phyloP scores from a whole-genome alignment of 106 monocot species.

The Dioscorea alata region DNA sequence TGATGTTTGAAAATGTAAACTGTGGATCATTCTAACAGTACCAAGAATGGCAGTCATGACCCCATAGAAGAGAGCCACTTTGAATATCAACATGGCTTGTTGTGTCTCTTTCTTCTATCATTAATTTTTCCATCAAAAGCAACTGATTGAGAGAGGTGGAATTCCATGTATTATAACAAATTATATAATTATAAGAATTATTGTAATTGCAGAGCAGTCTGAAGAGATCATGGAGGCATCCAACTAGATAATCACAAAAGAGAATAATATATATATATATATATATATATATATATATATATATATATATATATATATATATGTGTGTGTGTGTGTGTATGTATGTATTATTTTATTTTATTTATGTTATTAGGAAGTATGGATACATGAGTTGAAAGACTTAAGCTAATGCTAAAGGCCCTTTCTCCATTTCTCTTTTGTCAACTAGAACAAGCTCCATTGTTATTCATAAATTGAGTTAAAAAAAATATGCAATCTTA shows the following conservation, averaged over 20 bases:
- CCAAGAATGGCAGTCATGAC: neutral
- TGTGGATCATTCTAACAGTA: neutral
- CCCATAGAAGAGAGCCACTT: neutral
- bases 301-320: too few species aligned
- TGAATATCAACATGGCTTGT: neutral
- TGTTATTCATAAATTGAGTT: too few species aligned
- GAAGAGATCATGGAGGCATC: neutral
- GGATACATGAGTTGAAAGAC: neutral
- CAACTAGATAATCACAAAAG: too few species aligned
- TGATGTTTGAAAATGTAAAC: neutral
- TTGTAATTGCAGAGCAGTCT: neutral
- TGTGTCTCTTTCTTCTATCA: neutral
- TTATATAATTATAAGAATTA: neutral
- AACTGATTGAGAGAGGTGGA: neutral
- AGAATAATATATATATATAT: neutral
- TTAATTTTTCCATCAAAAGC: neutral
- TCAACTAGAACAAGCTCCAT: too few species aligned
- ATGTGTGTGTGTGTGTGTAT: too few species aligned
- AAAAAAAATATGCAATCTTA: too few species aligned
- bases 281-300: too few species aligned
- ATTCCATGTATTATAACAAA: neutral
- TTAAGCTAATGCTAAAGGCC: neutral
- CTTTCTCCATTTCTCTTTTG: neutral
- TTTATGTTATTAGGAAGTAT: too few species aligned
- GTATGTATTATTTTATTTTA: too few species aligned